Percentiles rank a stretch among this genome's conserved stretches.
Evolutionary conservation across 345 rosid species (phyloP).

Genomic region (Leavenworthia alabamica): DNA sequence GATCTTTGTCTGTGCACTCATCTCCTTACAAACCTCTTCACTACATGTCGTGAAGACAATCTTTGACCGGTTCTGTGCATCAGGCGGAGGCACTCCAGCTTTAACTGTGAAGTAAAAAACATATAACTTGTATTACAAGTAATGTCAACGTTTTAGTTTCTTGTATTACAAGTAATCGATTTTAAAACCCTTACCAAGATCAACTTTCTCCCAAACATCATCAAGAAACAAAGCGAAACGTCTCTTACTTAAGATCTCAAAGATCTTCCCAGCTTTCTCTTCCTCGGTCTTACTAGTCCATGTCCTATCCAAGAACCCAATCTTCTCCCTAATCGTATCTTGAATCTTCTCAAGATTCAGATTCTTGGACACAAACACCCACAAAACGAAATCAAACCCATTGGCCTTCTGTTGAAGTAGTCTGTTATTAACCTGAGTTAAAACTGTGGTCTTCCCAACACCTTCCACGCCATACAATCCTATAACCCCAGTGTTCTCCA

Average conservation of each 20-base stretch:
- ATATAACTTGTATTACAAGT: neutral
- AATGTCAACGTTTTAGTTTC: neutral
- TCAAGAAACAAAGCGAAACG: slow-evolving; percentile 33
- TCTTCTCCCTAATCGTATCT: slow-evolving; percentile 30
- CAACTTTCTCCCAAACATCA: slow-evolving; percentile 37
- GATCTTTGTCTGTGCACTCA: slow-evolving; percentile 31
- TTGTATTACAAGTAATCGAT: neutral
- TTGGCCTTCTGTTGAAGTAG: slow-evolving; percentile 16
- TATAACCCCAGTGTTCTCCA: slow-evolving; percentile 24
- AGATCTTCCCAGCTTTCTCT: slow-evolving; percentile 29
- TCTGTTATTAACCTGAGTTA: slow-evolving; percentile 37
- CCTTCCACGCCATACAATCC: slow-evolving; percentile 34
- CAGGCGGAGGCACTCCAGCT: slow-evolving; percentile 29
- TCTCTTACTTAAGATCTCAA: slow-evolving; percentile 34
- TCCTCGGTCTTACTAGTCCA: slow-evolving; percentile 28
- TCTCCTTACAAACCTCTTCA: slow-evolving; percentile 31
- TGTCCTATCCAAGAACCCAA: slow-evolving; percentile 29
- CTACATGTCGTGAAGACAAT: slow-evolving; percentile 29
- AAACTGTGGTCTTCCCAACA: slow-evolving; percentile 40
- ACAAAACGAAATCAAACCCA: slow-evolving; percentile 34
- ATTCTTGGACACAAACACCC: slow-evolving; percentile 34
- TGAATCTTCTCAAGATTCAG: slow-evolving; percentile 27
- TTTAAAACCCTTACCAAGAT: slow-evolving; percentile 23
- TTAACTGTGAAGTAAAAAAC: neutral
- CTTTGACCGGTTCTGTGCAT: slow-evolving; percentile 23